Conservation (phyloP, 805 yeast genomes). For the Clavispora vitiphila region DNA sequence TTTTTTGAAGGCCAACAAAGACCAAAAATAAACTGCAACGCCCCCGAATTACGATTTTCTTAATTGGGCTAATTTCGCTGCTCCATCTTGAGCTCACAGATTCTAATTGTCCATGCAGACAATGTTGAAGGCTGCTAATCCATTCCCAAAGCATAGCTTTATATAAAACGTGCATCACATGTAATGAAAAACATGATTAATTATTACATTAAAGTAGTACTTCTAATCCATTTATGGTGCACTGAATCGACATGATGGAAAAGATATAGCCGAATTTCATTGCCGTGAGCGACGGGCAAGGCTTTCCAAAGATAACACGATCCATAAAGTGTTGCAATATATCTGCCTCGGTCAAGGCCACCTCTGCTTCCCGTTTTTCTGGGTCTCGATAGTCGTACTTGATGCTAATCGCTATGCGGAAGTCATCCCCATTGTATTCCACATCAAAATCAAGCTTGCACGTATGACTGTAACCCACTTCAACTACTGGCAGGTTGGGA, state of each 20-base stretch:
- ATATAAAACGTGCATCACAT: not conserved
- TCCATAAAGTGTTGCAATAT: constrained; percentile 3
- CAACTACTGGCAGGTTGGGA: not conserved
- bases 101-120: too few relatives aligned
- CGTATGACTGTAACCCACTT: constrained; percentile 1
- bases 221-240: constrained; percentile 12
- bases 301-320: constrained; percentile 8
- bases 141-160: too few relatives aligned
- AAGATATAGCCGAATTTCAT: constrained; percentile 11
- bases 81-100: too few relatives aligned
- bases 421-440: constrained; percentile 3
- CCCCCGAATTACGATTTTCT: too few relatives aligned
- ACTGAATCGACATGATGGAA: constrained; percentile 5
- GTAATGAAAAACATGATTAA: not conserved
- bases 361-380: not conserved
- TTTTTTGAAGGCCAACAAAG: constrained; percentile 8
- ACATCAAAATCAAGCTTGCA: constrained; percentile 10
- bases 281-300: constrained; percentile 6
- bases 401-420: constrained; percentile 5
- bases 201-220: constrained; percentile 5
- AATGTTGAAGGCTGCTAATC: too few relatives aligned
- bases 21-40: not conserved
- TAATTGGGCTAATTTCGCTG: too few relatives aligned
- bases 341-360: constrained; percentile 8
- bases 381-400: constrained; percentile 6